Conservation (phyloP, 2,329 filamentous ascomycete genomes). For the Sporothrix phasma region DNA sequence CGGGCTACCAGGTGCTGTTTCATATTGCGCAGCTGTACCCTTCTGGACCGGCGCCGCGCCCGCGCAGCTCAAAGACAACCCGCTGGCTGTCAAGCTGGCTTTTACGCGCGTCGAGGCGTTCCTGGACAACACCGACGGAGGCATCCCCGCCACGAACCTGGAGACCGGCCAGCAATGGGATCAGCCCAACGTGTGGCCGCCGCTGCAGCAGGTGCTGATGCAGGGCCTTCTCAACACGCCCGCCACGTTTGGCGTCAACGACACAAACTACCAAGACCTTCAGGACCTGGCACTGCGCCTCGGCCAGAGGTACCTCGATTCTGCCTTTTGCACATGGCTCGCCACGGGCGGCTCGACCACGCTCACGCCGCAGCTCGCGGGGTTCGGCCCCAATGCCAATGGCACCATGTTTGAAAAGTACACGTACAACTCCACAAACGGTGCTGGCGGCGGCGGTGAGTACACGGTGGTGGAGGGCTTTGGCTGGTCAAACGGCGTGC, state of each 20-base stretch:
- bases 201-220: constrained; percentile 55
- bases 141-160: constrained; percentile 53
- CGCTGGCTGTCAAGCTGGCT: constrained; percentile 44
- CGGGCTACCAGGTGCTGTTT: constrained; percentile 48
- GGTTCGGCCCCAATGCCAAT: constrained; percentile 31
- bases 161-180: constrained; percentile 58
- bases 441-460: constrained; percentile 55
- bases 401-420: constrained; percentile 67
- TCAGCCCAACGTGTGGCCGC: constrained; percentile 60
- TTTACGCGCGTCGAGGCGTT: constrained; percentile 44
- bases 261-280: constrained; percentile 43
- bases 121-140: constrained; percentile 43
- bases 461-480: constrained; percentile 62
- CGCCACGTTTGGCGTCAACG: constrained; percentile 41
- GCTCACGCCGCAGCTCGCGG: constrained; percentile 39
- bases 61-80: constrained; percentile 44
- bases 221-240: constrained; percentile 50
- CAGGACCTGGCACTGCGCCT: constrained; percentile 47
- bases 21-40: constrained; percentile 51
- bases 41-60: constrained; percentile 61
- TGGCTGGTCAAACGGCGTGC: constrained; percentile 59
- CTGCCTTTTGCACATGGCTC: constrained; percentile 60
- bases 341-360: constrained; percentile 54
- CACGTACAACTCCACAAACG: constrained; percentile 47
- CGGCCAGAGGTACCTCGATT: constrained; percentile 57